Evolutionary conservation across 2,329 filamentous ascomycete species (phyloP).

Genomic region (Venturia oleaginea): DNA sequence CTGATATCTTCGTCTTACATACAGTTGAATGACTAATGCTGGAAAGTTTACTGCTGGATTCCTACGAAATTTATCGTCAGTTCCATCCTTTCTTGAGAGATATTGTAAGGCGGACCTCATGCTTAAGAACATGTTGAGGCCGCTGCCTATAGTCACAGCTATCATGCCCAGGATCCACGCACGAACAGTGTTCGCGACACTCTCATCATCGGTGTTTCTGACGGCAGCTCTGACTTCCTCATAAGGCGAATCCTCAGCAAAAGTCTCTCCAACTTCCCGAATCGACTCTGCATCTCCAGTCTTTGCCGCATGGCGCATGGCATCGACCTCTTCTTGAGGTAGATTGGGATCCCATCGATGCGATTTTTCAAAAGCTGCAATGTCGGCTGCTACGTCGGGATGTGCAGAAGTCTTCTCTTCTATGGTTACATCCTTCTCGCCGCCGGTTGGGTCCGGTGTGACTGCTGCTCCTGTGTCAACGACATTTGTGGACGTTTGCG

Average conservation of each 20-base stretch:
- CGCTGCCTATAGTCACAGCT: slow-evolving; percentile 20
- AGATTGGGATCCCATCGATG: slow-evolving; percentile 22
- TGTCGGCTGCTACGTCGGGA: neutral
- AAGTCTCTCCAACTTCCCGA: slow-evolving; percentile 5
- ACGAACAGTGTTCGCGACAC: slow-evolving; percentile 15
- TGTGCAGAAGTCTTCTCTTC: neutral
- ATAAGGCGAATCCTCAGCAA: slow-evolving; percentile 16
- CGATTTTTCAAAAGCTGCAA: slow-evolving; percentile 16
- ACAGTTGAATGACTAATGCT: neutral
- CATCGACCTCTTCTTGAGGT: slow-evolving; percentile 19
- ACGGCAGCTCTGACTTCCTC: slow-evolving; percentile 16
- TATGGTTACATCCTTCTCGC: neutral
- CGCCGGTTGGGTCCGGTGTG: neutral
- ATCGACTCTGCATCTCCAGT: slow-evolving; percentile 19
- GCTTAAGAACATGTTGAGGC: slow-evolving; percentile 52
- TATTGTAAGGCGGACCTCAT: slow-evolving; percentile 47
- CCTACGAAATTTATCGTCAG: neutral
- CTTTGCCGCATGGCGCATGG: slow-evolving; percentile 17
- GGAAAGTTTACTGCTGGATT: slow-evolving; percentile 4
- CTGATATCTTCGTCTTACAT: neutral
- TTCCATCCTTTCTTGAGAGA: neutral
- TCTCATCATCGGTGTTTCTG: slow-evolving; percentile 13
- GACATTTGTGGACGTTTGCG: neutral
- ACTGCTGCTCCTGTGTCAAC: neutral
- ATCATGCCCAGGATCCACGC: slow-evolving; percentile 12